These are phyloP conservation scores for Lantana camara DNA, from an alignment of 257 asterid genomes.

Conservation along the genomic window DNA sequence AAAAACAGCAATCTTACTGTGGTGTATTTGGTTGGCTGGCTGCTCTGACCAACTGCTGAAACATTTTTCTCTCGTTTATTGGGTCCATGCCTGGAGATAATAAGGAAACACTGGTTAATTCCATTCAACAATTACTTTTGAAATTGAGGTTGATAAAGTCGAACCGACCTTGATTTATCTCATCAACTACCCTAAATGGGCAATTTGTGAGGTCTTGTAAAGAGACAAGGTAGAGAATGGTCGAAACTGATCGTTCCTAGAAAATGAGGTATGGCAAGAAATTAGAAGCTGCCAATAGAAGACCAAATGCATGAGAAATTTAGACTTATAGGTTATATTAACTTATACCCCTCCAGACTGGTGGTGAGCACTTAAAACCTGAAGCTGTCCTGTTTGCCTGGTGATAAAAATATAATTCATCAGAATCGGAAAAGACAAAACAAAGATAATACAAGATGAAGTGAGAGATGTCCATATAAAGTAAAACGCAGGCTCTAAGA, in stretches of 20 bases:
- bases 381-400: conserved; percentile 93
- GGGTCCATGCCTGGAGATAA: conserved; percentile 91
- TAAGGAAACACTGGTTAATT: conserved; percentile 13
- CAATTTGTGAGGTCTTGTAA: conserved; percentile 94
- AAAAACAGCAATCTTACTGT: conserved; percentile 56
- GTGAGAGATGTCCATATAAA: not conserved
- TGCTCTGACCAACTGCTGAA: conserved; percentile 93
- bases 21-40: conserved; percentile 93
- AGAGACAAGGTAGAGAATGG: conserved; percentile 94
- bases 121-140: conserved; percentile 8
- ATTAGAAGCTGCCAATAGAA: conserved; percentile 33
- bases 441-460: conserved; percentile 2
- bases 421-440: conserved; percentile 21
- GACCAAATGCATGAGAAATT: conserved; percentile 26
- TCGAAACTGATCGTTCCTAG: conserved; percentile 95
- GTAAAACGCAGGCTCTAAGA: not conserved
- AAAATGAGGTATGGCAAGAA: conserved; percentile 27
- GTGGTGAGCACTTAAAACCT: conserved; percentile 91
- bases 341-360: conserved; percentile 99
- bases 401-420: conserved; percentile 25
- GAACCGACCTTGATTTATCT: conserved; percentile 91
- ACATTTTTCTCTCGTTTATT: conserved; percentile 95
- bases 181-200: conserved; percentile 98
- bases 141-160: conserved; percentile 23
- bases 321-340: conserved; percentile 10